These are phyloP conservation scores for Botrytis deweyae DNA, from an alignment of 2,329 filamentous ascomycete species.

Conservation along the genomic window DNA sequence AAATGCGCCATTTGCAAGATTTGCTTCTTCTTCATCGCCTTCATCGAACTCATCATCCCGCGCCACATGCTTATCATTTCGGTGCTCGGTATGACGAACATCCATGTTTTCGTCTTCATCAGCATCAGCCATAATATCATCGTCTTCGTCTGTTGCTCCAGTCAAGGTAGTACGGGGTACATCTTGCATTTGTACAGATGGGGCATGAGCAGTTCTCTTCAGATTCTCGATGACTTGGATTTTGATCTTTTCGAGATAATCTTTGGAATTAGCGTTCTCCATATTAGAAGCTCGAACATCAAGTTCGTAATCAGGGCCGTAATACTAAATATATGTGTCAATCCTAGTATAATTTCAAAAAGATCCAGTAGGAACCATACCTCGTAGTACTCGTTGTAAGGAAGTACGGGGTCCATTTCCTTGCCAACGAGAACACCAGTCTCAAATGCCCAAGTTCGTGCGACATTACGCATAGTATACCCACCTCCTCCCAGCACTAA, in stretches of 20 bases:
- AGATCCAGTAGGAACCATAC: conserved; percentile 51
- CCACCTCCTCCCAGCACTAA: conserved; percentile 94
- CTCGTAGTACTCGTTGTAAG: conserved; percentile 95
- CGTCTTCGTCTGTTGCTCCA: conserved; percentile 65
- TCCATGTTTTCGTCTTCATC: conserved; percentile 89
- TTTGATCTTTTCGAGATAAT: conserved; percentile 81
- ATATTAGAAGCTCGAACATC: conserved; percentile 87
- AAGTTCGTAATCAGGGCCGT: conserved; percentile 84
- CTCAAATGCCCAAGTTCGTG: conserved; percentile 95
- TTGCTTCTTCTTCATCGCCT: conserved; percentile 85
- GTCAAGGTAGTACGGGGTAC: conserved; percentile 61
- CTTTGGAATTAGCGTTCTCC: conserved; percentile 83
- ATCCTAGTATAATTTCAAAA: conserved; percentile 34
- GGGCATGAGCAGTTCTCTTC: conserved; percentile 78
- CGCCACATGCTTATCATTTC: conserved; percentile 75
- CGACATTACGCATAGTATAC: conserved; percentile 96
- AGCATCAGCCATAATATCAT: conserved; percentile 63
- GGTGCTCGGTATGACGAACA: conserved; percentile 74
- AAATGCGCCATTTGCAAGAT: conserved; percentile 65
- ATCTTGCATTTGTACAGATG: conserved; percentile 89
- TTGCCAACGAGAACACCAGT: conserved; percentile 86
- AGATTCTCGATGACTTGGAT: conserved; percentile 82
- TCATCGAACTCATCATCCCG: conserved; percentile 81
- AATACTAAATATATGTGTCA: conserved; percentile 63
- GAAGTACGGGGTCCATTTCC: conserved; percentile 76